Conservation (phyloP, 441 rosid species). For the Syzygium malaccense region DNA sequence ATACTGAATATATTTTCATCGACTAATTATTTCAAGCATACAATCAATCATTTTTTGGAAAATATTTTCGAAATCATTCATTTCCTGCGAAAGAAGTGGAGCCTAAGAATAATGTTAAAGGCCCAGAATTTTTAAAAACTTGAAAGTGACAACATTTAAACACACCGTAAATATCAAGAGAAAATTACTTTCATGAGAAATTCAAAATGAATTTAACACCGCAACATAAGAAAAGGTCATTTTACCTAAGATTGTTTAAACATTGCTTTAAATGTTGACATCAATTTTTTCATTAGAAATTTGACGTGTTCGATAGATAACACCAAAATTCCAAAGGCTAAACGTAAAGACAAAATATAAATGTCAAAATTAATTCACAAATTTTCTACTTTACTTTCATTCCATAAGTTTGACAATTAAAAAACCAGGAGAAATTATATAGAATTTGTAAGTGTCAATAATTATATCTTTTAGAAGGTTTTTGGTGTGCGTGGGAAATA, state of each 20-base stretch:
- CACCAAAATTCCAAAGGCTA: not conserved
- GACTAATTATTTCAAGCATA: not conserved
- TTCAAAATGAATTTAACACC: not conserved
- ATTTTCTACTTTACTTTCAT: not conserved
- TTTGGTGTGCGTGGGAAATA: not conserved
- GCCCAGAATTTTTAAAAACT: not conserved
- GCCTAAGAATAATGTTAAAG: not conserved
- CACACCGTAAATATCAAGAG: not conserved
- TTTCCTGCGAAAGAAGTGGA: not conserved
- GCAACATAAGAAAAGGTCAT: not conserved
- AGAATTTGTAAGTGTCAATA: not conserved
- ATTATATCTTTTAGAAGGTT: not conserved
- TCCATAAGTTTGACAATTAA: not conserved
- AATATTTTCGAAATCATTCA: not conserved
- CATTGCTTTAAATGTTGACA: not conserved
- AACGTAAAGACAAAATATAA: not conserved
- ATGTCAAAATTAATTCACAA: not conserved
- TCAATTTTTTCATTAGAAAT: not conserved
- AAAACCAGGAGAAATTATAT: not conserved
- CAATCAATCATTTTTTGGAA: fast-evolving
- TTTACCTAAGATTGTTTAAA: not conserved
- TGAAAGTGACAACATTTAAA: not conserved
- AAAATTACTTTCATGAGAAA: not conserved
- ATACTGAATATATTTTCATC: not conserved
- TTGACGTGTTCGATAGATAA: not conserved